These are phyloP conservation scores for Hanseniaspora occidentalis DNA, from an alignment of 805 yeast species.

Conservation along the genomic window DNA sequence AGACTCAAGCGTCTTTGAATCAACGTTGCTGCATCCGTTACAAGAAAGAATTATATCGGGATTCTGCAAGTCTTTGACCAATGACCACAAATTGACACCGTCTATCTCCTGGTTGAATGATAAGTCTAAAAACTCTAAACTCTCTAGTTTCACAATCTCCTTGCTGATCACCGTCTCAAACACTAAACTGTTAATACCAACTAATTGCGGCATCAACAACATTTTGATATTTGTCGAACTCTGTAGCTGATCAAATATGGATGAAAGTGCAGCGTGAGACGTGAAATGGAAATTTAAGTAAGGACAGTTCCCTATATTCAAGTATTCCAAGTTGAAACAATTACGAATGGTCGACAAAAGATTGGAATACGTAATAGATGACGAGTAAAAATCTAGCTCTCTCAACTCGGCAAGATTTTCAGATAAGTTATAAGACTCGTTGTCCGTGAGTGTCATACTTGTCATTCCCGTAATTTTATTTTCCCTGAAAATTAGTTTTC, in stretches of 20 bases:
- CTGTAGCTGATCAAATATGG: constrained; percentile 7
- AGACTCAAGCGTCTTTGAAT: constrained; percentile 18
- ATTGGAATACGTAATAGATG: constrained; percentile 8
- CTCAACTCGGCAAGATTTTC: constrained; percentile 1
- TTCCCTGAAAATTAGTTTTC: constrained; percentile 21
- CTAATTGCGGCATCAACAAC: constrained; percentile 16
- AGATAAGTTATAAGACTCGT: background rate
- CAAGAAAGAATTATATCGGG: constrained; percentile 12
- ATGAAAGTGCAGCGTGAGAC: constrained; percentile 7
- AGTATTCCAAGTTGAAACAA: background rate
- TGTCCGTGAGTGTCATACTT: background rate
- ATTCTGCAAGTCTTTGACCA: constrained; percentile 11
- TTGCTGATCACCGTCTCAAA: constrained; percentile 10
- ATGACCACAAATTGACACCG: constrained; percentile 21
- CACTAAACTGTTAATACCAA: constrained; percentile 13
- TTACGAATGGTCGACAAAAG: constrained; percentile 9
- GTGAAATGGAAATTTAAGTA: constrained; percentile 7
- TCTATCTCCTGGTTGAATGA: constrained; percentile 21
- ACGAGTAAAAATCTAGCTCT: constrained; percentile 2
- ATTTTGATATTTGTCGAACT: constrained; percentile 12
- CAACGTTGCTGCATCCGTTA: constrained; percentile 19
- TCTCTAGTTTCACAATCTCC: constrained; percentile 8
- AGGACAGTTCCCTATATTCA: constrained; percentile 22
- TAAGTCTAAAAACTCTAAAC: constrained; percentile 16
- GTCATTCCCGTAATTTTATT: constrained; percentile 6